Conservation (phyloP, 371 early-diverging fungal genomes). For the Mucor sp. region DNA sequence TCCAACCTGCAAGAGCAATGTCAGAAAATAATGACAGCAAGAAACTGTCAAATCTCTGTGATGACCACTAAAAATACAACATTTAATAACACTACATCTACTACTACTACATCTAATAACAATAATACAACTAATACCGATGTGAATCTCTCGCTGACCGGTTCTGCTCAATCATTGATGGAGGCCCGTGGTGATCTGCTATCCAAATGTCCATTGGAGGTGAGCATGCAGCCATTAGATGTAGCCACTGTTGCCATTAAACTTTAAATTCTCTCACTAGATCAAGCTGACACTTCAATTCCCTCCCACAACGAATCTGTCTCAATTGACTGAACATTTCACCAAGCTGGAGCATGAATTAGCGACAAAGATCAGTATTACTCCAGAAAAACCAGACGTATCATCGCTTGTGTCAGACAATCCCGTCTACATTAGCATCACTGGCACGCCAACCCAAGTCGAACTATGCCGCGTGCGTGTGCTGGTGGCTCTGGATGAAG, state of each 20-base stretch:
- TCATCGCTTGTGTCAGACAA: slow-evolving; percentile 44
- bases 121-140: slow-evolving; percentile 6
- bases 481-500: slow-evolving; percentile 43
- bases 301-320: slow-evolving; percentile 12
- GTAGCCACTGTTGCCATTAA: neutral
- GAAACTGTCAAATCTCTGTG: slow-evolving; percentile 25
- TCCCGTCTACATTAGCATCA: slow-evolving; percentile 30
- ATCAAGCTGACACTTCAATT: slow-evolving; percentile 21
- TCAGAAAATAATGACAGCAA: slow-evolving; percentile 19
- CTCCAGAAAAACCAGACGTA: slow-evolving; percentile 18
- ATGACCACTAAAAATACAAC: slow-evolving; percentile 12
- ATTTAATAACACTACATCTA: neutral
- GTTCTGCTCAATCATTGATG: slow-evolving; percentile 21
- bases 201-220: slow-evolving; percentile 26
- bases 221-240: neutral
- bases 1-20: slow-evolving; percentile 20
- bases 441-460: slow-evolving; percentile 39
- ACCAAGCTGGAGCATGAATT: slow-evolving; percentile 36
- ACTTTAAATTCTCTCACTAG: slow-evolving; percentile 2
- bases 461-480: slow-evolving; percentile 47
- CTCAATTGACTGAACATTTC: slow-evolving; percentile 17
- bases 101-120: neutral
- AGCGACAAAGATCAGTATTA: slow-evolving; percentile 26
- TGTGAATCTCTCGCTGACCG: slow-evolving; percentile 28
- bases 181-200: slow-evolving; percentile 35